A percentile compares a stretch with the other conserved stretches of the same genome.
phyloP scores from a whole-genome alignment of 1,139 yeast species.

The Pneumocystis oryctolagi region DNA sequence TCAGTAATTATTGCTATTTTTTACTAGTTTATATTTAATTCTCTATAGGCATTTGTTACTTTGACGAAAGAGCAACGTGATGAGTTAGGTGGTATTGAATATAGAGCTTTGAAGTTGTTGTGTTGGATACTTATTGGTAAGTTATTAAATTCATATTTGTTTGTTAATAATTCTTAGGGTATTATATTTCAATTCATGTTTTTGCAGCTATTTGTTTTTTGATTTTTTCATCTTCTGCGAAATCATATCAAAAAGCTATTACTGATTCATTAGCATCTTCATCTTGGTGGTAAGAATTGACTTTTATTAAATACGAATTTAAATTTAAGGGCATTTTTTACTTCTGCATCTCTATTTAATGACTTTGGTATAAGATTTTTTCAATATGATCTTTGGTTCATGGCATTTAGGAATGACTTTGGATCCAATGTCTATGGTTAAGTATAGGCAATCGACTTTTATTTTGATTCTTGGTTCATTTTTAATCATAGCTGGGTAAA shows the following conservation, averaged over 20 bases:
- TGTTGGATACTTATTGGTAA: slow-evolving; percentile 41
- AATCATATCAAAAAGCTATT: slow-evolving; percentile 26
- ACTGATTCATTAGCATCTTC: slow-evolving; percentile 43
- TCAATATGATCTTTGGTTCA: slow-evolving; percentile 29
- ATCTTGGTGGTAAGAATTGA: slow-evolving; percentile 48
- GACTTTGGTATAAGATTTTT: slow-evolving; percentile 49
- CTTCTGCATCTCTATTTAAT: slow-evolving; percentile 62
- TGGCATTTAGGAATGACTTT: slow-evolving; percentile 18
- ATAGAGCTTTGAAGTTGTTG: slow-evolving; percentile 67
- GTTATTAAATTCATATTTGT: slow-evolving; percentile 19
- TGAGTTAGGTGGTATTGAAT: slow-evolving; percentile 93
- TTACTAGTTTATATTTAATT: not conserved
- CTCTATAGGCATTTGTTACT: slow-evolving; percentile 43
- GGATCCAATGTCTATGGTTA: slow-evolving; percentile 10
- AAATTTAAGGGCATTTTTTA: slow-evolving; percentile 55
- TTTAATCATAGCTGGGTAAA: slow-evolving; percentile 11
- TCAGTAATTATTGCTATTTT: slow-evolving; percentile 30
- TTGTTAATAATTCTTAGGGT: not conserved
- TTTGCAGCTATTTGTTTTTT: slow-evolving; percentile 39
- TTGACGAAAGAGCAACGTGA: slow-evolving; percentile 72
- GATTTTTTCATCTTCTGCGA: slow-evolving; percentile 46
- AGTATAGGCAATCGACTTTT: slow-evolving; percentile 9
- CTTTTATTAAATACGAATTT: not conserved
- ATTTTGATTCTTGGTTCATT: slow-evolving; percentile 9
- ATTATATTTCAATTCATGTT: slow-evolving; percentile 64